Evolutionary conservation across 805 yeast genomes (phyloP).

Genomic region (Metschnikowia bowlesiae): DNA sequence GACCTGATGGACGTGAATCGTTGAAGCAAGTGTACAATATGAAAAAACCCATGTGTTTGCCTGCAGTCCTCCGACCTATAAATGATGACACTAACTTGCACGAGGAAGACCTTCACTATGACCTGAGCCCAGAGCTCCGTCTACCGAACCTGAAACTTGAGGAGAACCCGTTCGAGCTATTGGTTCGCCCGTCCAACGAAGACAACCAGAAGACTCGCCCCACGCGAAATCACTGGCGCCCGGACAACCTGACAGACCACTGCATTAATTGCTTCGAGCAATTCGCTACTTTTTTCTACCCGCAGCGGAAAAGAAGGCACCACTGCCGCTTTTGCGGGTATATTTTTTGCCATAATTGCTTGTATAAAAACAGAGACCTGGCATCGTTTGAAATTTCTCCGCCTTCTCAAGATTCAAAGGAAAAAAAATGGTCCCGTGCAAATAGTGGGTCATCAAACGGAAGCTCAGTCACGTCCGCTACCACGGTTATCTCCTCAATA

Average conservation of each 20-base stretch:
- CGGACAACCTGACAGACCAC: slow-evolving; percentile 35
- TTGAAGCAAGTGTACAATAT: slow-evolving; percentile 42
- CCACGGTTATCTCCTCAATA: slow-evolving; percentile 1
- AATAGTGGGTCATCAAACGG: slow-evolving; percentile 10
- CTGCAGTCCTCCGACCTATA: slow-evolving; percentile 49
- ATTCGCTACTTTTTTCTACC: slow-evolving; percentile 28
- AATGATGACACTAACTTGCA: slow-evolving; percentile 8
- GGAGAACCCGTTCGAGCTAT: slow-evolving; percentile 12
- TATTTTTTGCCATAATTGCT: slow-evolving; percentile 20
- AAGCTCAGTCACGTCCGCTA: slow-evolving; percentile 2
- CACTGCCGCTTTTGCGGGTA: slow-evolving; percentile 18
- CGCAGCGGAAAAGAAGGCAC: slow-evolving; percentile 18
- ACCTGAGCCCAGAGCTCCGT: slow-evolving; percentile 10
- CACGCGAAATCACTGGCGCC: slow-evolving; percentile 51
- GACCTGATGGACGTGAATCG: slow-evolving; percentile 6
- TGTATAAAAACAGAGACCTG: slow-evolving; percentile 18
- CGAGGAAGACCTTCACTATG: slow-evolving; percentile 9
- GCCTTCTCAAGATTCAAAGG: slow-evolving; percentile 3
- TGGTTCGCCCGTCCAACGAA: slow-evolving; percentile 3
- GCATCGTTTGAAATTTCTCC: slow-evolving; percentile 9
- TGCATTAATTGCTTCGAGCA: slow-evolving; percentile 41
- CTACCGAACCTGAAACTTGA: slow-evolving; percentile 7
- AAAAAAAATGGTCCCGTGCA: slow-evolving; percentile 5
- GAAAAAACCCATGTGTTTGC: slow-evolving; percentile 45
- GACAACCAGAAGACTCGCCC: slow-evolving; percentile 32